phyloP scores from a whole-genome alignment of 768 basidiomycete species.

The Multifurca ochricompacta region DNA sequence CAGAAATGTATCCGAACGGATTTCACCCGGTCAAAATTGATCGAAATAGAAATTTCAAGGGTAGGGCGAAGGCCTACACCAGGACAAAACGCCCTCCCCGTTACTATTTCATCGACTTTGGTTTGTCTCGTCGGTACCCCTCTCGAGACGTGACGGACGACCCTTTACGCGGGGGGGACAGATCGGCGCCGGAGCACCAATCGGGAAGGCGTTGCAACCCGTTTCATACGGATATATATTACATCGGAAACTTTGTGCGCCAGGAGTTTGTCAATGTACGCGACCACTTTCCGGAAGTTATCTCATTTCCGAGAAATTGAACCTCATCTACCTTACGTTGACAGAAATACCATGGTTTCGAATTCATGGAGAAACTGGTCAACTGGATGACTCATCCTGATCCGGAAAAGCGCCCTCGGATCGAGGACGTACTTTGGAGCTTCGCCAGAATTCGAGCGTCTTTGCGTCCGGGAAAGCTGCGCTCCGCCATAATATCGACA shows the following conservation, averaged over 20 bases:
- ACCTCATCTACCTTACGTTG: not conserved
- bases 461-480: conserved; percentile 4
- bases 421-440: conserved; percentile 4
- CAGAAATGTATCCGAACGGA: conserved; percentile 23
- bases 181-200: conserved; percentile 18
- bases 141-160: conserved; percentile 25
- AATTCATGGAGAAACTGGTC: conserved; percentile 25
- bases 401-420: conserved; percentile 25
- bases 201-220: not conserved
- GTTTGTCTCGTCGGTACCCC: conserved; percentile 23
- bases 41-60: conserved; percentile 22
- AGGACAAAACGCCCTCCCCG: conserved; percentile 24
- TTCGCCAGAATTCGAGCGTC: conserved; percentile 1
- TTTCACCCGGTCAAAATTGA: conserved; percentile 25
- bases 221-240: conserved; percentile 4
- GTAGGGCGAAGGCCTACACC: conserved; percentile 19
- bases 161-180: conserved; percentile 36
- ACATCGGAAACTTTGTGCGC: conserved; percentile 23
- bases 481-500: conserved; percentile 1
- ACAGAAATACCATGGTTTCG: conserved; percentile 23
- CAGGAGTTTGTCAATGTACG: conserved; percentile 17
- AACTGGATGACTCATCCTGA: conserved; percentile 24
- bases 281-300: not conserved
- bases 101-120: conserved; percentile 28
- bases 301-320: not conserved